Conservation (phyloP, 495 filamentous ascomycete genomes). For the Podospora fimiseda region DNA sequence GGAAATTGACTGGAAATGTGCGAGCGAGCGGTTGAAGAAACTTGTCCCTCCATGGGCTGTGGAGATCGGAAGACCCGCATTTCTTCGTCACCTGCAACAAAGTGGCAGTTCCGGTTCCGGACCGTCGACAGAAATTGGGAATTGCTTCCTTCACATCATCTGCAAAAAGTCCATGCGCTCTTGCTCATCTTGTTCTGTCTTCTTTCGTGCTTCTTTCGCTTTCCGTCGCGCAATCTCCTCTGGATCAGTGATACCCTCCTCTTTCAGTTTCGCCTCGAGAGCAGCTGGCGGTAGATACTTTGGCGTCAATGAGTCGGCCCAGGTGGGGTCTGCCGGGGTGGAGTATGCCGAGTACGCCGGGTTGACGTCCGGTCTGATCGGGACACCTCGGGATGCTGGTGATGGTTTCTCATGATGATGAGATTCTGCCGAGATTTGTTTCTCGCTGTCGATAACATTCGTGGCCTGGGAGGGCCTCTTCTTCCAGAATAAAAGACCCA, state of each 20-base stretch:
- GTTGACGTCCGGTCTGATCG: slow-evolving; percentile 7
- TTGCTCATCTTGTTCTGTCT: slow-evolving; percentile 23
- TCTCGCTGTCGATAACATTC: background rate
- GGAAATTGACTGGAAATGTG: background rate
- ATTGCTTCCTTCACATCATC: slow-evolving; percentile 18
- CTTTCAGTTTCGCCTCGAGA: slow-evolving; percentile 2
- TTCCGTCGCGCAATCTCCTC: slow-evolving; percentile 7
- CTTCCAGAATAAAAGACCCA: background rate
- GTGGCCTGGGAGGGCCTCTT: background rate
- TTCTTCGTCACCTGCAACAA: too few species aligned
- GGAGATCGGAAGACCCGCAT: too few species aligned
- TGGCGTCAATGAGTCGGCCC: slow-evolving; percentile 7
- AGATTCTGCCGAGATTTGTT: background rate
- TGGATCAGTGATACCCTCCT: slow-evolving; percentile 9
- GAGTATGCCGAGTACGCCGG: slow-evolving; percentile 17
- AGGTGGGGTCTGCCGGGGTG: slow-evolving; percentile 7
- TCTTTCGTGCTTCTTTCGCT: slow-evolving; percentile 9
- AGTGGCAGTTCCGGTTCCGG: too few species aligned
- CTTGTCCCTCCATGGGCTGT: too few species aligned
- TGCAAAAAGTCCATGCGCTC: slow-evolving; percentile 26
- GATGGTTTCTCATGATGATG: background rate
- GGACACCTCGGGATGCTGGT: background rate
- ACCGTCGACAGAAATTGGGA: too few species aligned
- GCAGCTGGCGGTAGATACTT: background rate
- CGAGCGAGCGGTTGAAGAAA: too few species aligned